These are phyloP conservation scores for Wickerhamomyces chambardii DNA, from an alignment of 805 yeast genomes.

Conservation along the genomic window DNA sequence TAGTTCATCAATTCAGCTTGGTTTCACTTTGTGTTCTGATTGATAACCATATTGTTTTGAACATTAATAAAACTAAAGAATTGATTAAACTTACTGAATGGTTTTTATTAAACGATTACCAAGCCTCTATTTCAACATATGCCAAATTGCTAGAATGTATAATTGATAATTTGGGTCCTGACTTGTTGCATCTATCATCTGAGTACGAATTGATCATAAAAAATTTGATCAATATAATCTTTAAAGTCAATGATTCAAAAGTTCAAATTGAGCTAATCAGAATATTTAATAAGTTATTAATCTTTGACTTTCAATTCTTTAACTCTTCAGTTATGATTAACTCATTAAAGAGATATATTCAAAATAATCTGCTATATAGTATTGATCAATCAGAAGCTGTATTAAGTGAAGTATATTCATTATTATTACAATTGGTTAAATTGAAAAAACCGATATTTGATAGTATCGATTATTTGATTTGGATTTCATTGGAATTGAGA, in stretches of 20 bases:
- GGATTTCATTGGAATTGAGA: slow-evolving; percentile 45
- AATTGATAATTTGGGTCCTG: slow-evolving; percentile 52
- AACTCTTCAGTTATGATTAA: background rate
- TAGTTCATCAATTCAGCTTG: slow-evolving; percentile 68
- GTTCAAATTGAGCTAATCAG: slow-evolving; percentile 25
- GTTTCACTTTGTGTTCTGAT: slow-evolving; percentile 48
- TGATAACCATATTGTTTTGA: slow-evolving; percentile 42
- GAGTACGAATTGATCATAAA: slow-evolving; percentile 21
- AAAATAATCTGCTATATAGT: background rate
- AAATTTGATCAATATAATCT: slow-evolving; percentile 25
- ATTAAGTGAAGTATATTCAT: slow-evolving; percentile 37
- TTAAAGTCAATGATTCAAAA: slow-evolving; percentile 23
- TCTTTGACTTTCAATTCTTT: background rate
- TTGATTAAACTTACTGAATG: slow-evolving; percentile 30
- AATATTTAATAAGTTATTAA: no score
- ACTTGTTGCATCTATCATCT: slow-evolving; percentile 24
- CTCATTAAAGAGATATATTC: background rate
- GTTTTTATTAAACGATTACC: slow-evolving; percentile 34
- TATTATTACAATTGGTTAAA: slow-evolving; percentile 51
- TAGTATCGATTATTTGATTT: slow-evolving; percentile 42
- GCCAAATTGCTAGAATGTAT: slow-evolving; percentile 34
- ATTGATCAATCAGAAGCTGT: slow-evolving; percentile 6
- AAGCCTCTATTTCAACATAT: slow-evolving; percentile 34
- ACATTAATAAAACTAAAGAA: slow-evolving; percentile 30
- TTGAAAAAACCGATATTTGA: slow-evolving; percentile 32